phyloP scores from a whole-genome alignment of 345 rosid genomes.

The Acer yangbiense region DNA sequence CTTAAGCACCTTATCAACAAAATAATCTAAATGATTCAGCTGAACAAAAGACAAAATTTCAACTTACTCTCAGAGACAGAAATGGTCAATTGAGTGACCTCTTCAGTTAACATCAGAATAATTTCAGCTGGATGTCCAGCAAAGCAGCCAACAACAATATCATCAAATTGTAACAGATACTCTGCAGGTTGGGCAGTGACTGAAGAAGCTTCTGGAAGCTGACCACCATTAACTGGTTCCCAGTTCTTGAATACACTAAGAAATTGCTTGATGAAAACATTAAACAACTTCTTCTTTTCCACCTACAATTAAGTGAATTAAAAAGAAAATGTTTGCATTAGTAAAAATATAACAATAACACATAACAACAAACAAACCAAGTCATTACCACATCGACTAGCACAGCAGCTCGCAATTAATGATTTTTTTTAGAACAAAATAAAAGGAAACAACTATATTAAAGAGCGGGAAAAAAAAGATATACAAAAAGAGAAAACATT shows the following conservation, averaged over 20 bases:
- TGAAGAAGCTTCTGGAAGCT: conserved; percentile 41
- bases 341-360: not conserved
- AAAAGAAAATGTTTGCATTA: conserved; percentile 1
- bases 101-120: conserved; percentile 50
- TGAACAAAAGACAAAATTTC: conserved; percentile 1
- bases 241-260: conserved; percentile 56
- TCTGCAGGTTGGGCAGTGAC: conserved; percentile 35
- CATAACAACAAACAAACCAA: not conserved
- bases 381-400: not conserved
- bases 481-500: not conserved
- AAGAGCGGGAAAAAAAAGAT: not conserved
- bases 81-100: conserved; percentile 46
- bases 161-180: conserved; percentile 27
- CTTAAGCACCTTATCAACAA: not conserved
- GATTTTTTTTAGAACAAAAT: not conserved
- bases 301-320: conserved; percentile 38
- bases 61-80: conserved; percentile 57
- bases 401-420: not conserved
- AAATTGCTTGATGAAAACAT: conserved; percentile 65
- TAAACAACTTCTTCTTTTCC: conserved; percentile 57
- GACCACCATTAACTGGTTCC: conserved; percentile 54
- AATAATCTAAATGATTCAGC: conserved; percentile 17
- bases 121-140: conserved; percentile 72
- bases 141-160: conserved; percentile 53
- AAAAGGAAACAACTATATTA: not conserved